Conservation (phyloP, 176 grass and related monocot species). For the Aegilops bicornis region DNA sequence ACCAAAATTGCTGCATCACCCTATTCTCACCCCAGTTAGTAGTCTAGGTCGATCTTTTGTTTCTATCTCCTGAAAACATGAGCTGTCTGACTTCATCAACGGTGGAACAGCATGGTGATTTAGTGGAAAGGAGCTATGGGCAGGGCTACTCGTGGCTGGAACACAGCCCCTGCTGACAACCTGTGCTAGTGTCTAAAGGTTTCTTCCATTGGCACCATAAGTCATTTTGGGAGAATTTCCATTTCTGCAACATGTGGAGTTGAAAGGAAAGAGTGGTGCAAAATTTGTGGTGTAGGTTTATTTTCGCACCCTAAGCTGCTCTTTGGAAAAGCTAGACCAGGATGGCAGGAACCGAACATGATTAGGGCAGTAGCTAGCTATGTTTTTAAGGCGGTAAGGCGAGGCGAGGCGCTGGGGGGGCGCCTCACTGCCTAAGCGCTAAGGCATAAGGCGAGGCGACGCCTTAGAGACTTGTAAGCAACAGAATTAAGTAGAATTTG, state of each 20-base stretch:
- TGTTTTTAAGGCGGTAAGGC: no score
- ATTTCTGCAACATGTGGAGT: background rate
- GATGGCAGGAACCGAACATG: background rate
- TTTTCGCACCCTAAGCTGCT: background rate
- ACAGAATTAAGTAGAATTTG: no score
- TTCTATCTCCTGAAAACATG: background rate
- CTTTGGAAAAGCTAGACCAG: background rate
- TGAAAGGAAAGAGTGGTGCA: background rate
- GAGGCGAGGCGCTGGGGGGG: no score
- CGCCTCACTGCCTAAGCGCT: no score
- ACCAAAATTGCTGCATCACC: no score
- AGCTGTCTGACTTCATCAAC: background rate
- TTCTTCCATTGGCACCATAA: background rate
- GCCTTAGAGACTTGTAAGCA: no score
- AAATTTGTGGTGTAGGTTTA: background rate
- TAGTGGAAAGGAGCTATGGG: background rate
- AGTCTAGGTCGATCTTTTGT: background rate
- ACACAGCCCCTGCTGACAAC: background rate
- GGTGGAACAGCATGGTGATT: background rate
- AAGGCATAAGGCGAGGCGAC: no score
- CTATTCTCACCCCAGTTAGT: background rate
- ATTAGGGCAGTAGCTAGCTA: background rate
- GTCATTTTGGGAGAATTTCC: background rate
- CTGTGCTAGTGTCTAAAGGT: background rate
- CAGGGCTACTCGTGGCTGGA: background rate